Percentiles rank a stretch among this genome's conserved stretches.
phyloP scores from a whole-genome alignment of 176 grass and related monocot species.

The Triticum urartu region DNA sequence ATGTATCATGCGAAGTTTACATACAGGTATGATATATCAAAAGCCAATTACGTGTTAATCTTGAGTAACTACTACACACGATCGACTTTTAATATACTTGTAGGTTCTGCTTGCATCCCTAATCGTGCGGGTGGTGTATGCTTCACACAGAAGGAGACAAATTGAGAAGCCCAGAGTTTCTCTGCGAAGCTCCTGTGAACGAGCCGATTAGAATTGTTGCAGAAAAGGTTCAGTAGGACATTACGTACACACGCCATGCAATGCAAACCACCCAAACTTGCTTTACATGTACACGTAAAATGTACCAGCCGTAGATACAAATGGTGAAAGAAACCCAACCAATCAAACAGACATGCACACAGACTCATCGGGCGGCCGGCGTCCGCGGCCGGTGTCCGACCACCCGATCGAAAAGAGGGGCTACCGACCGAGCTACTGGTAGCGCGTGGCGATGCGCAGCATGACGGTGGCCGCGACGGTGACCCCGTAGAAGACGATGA shows the following conservation, averaged over 20 bases:
- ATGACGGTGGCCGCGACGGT: slow-evolving; percentile 56
- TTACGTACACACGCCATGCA: not conserved
- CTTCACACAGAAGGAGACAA: too few relatives aligned
- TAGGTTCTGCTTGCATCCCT: too few relatives aligned
- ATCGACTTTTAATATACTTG: too few relatives aligned
- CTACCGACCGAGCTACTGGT: not conserved
- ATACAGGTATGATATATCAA: too few relatives aligned
- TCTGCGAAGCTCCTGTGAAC: too few relatives aligned
- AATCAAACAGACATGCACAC: not conserved
- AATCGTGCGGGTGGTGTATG: too few relatives aligned
- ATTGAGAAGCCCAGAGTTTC: too few relatives aligned
- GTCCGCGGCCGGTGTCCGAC: not conserved
- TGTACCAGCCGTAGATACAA: not conserved
- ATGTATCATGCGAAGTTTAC: too few relatives aligned
- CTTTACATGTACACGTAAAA: not conserved
- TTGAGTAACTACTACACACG: too few relatives aligned
- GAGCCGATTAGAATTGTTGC: not conserved
- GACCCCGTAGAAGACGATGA: slow-evolving; percentile 73
- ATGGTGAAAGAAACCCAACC: not conserved
- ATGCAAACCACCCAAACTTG: not conserved
- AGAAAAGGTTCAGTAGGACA: not conserved
- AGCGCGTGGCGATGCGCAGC: slow-evolving; percentile 36
- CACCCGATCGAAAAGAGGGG: not conserved
- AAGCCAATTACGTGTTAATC: too few relatives aligned
- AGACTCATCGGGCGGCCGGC: not conserved